Base-by-base conservation (phyloP, 805 yeast species). In the Dipodascus albidus region DNA sequence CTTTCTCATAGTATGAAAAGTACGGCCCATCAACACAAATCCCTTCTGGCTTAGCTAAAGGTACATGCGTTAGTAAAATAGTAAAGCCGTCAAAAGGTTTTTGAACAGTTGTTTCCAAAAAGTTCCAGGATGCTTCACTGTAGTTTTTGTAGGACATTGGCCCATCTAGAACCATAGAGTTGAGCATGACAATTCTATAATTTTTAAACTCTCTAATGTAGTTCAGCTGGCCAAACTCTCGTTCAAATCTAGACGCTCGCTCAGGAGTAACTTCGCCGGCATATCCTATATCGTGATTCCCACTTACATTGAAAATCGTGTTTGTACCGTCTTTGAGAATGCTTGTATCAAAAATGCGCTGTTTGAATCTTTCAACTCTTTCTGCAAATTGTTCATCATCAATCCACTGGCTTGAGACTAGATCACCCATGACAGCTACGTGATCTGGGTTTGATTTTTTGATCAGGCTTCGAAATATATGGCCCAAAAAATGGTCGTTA, bases 221-320 rank as follows among this genome's bases (percentile, higher is more conserved):
- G 67, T 91, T 91, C 62, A 88, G 87, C 60, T 81, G 79, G 33
- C 99, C 99, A 69, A 85, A 93, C 24, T 85, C 70, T 42, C 71
- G 70, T 53, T 74, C 75, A 70, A 81, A 93, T 59, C 99, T 74
- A 1, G 87, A 79, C 81, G 88, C 80, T 62, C 95, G 95, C 62
- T 87, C 96, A 72, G 82, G 81, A 0, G 96, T 89, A 44, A 95
- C 87, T 67, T 93, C 99, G 0, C 98, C 98, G 50, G 86, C 79
- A 65, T 93, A 91, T 0, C 99, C 99, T 50, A 91, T 82, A 66
- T 93, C 99, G 66, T 93, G 99, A 66, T 93, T 93, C 1, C 99
- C 99, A 1, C 95, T 83, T 49, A 93, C 71, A 65, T 93, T 93
- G 56, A 88, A 77, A 63, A 91, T 80, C 38, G 11, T 42, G 17